phyloP scores from a whole-genome alignment of 257 asterid species.

The Cinchona pubescens region DNA sequence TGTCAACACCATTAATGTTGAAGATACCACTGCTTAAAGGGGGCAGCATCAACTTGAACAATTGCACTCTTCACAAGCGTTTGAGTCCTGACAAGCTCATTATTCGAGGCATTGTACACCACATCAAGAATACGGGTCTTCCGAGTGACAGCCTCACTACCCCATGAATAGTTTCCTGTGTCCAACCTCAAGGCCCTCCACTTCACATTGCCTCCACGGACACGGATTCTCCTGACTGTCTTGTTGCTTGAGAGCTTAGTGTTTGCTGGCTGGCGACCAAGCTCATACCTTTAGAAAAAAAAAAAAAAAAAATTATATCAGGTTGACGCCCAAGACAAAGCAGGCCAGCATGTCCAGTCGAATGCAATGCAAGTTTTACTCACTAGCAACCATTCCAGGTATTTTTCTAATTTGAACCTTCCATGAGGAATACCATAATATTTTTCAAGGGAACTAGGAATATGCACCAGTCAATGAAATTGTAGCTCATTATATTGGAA shows the following conservation, averaged over 20 bases:
- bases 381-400: not conserved
- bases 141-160: slow-evolving; percentile 42
- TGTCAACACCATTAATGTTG: slow-evolving; percentile 43
- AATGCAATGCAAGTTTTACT: not conserved
- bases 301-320: not conserved
- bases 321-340: not conserved
- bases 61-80: slow-evolving; percentile 44
- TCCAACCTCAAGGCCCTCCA: slow-evolving; percentile 48
- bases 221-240: slow-evolving; percentile 38
- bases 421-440: not conserved
- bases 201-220: slow-evolving; percentile 43
- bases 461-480: not conserved
- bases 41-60: slow-evolving; percentile 43
- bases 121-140: slow-evolving; percentile 44
- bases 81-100: slow-evolving; percentile 43
- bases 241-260: slow-evolving; percentile 42
- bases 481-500: not conserved
- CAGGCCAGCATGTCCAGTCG: not conserved
- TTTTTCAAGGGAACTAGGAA: not conserved
- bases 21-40: slow-evolving; percentile 42
- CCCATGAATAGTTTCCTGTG: slow-evolving; percentile 46
- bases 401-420: not conserved
- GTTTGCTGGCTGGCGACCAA: slow-evolving; percentile 45
- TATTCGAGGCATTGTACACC: slow-evolving; percentile 41
- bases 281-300: slow-evolving; percentile 33